Evolutionary conservation across 441 rosid species (phyloP).

Genomic region (Hura crepitans): DNA sequence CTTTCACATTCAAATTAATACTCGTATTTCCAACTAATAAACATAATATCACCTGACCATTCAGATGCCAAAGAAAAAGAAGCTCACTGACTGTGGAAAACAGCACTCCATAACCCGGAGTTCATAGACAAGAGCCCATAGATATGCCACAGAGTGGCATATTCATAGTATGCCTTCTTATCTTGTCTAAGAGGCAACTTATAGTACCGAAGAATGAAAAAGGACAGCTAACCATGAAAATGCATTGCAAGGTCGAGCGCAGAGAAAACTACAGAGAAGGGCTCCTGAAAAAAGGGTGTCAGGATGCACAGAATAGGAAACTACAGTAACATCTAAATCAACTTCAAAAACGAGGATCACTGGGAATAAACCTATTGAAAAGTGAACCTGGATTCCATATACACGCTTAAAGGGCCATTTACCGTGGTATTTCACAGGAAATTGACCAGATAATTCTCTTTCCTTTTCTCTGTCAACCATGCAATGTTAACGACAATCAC

Average conservation of each 20-base stretch:
- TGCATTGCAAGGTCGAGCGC: constrained; percentile 83
- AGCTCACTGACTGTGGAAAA: constrained; percentile 73
- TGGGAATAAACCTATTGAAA: constrained; percentile 12
- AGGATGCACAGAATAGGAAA: constrained; percentile 12
- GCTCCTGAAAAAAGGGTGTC: constrained; percentile 49
- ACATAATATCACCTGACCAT: neutral
- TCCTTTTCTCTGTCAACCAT: constrained; percentile 73
- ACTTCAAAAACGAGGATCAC: neutral
- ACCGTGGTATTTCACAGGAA: constrained; percentile 83
- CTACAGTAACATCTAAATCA: neutral
- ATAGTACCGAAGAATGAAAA: constrained; percentile 65
- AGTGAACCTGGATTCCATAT: constrained; percentile 73
- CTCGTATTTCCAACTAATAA: neutral
- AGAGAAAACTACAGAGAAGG: constrained; percentile 78
- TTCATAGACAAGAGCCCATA: constrained; percentile 71
- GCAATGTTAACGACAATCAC: constrained; percentile 83
- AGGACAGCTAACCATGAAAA: constrained; percentile 88
- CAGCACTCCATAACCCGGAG: constrained; percentile 92
- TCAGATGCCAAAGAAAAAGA: neutral
- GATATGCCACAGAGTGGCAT: constrained; percentile 66
- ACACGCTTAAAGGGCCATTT: constrained; percentile 93
- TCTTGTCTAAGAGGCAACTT: constrained; percentile 62
- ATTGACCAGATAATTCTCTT: constrained; percentile 47
- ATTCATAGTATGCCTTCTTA: constrained; percentile 65
- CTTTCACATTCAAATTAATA: neutral